Conservation (phyloP, 768 basidiomycete genomes). For the Lactarius quietus region DNA sequence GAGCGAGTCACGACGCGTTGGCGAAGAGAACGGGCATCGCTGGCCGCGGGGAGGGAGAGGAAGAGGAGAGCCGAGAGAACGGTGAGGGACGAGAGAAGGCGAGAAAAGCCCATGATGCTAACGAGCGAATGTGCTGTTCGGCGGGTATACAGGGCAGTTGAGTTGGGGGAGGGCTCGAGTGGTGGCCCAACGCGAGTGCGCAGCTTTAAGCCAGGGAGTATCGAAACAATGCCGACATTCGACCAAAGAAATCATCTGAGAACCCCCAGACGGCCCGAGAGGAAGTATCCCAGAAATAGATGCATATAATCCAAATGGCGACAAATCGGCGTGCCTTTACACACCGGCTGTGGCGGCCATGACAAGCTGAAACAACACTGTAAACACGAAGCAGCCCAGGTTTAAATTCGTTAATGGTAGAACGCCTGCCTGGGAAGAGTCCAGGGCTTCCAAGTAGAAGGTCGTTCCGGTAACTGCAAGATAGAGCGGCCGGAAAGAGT, state of each 20-base stretch:
- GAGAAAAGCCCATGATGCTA: conserved; percentile 13
- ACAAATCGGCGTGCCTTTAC: not conserved
- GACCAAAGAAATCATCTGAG: not conserved
- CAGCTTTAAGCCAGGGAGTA: conserved; percentile 5
- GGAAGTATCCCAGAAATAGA: not conserved
- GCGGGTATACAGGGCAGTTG: not conserved
- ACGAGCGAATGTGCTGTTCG: conserved; percentile 17
- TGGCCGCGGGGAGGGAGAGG: not conserved
- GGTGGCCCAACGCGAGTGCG: no score
- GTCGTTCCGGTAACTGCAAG: not conserved
- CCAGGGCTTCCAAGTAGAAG: not conserved
- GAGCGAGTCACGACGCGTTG: conserved; percentile 26
- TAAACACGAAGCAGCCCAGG: not conserved
- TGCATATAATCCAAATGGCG: not conserved
- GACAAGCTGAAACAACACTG: not conserved
- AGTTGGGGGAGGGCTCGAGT: not conserved
- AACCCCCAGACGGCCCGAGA: not conserved
- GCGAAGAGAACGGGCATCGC: conserved; percentile 9
- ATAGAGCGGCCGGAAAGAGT: not conserved
- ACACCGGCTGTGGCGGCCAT: not conserved
- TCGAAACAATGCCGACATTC: not conserved
- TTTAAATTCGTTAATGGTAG: not conserved
- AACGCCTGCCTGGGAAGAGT: not conserved
- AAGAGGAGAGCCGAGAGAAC: conserved; percentile 8
- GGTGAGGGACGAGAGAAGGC: conserved; percentile 5